Evolutionary conservation across 1,284 basidiomycete species (phyloP), one percentile per base, ranked within the genome.

Genomic region (Leccinum subspadiceum): DNA sequence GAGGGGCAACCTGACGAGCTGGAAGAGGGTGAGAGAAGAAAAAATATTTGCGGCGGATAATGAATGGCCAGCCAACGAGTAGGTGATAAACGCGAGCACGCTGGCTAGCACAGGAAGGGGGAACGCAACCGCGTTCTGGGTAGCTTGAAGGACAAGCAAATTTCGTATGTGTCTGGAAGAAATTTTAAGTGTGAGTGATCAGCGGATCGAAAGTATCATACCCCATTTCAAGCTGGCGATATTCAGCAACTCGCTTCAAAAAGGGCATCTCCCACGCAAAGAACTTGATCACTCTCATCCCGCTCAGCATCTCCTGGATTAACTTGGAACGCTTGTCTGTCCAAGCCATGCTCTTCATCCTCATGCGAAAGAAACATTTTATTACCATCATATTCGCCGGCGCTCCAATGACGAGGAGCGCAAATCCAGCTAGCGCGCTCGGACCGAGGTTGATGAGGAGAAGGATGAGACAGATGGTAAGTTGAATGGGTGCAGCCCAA

Each of bases 281-380:
- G 26, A 26, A 26, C 26, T 26, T 97, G 80, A 96, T 91, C 58
- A 96, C 83, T 66, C 91, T 88, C 83, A 96, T 94, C 0, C 92
- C 92, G 17, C 88, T 86, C 2, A 96, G 75, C 3, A 96, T 79
- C 67, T 95, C 93, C 71, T 93, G 91, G 5, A 95, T 79, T 2
- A 94, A 75, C 67, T 92, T 92, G 5, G 90, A 88, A 12, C 94
- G 82, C 65, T 90, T 90, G 70, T 98, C 96, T 65, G 95, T 98
- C 92, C 92, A 98, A 2, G 77, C 72, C 92, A 97, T 96, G 48
- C 87, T 87, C 69, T 89, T 89, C 61, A 81, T 79, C 15, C 95
- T 84, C 52, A 90, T 71, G 2, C 70, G 74, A 70, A 96, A 93
- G 54, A 96, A 80, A 13, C 77, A 77, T 72, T 87, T 90, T 88